Percentiles rank a stretch among this genome's conserved stretches.
Evolutionary conservation across 306 rosid genomes (phyloP).

Genomic region (Abrus pulchellus): DNA sequence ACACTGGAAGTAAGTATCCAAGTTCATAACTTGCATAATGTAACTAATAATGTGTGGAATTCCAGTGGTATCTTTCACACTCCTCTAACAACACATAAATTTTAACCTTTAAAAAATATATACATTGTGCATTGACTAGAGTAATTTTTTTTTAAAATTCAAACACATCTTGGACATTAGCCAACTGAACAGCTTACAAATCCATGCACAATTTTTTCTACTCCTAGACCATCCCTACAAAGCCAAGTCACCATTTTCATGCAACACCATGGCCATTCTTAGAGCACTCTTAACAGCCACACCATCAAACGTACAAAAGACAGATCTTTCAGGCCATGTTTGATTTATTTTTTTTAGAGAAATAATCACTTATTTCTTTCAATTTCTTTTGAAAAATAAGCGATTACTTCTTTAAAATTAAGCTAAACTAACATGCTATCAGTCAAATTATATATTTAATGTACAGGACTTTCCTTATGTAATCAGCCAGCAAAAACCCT

Average conservation of each 20-base stretch:
- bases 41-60: background rate
- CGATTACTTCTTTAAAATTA: no score
- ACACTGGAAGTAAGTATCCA: background rate
- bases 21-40: background rate
- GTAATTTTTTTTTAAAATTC: constrained; percentile 1
- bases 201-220: constrained; percentile 12
- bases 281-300: constrained; percentile 21
- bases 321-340: no score
- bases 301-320: background rate
- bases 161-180: background rate
- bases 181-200: background rate
- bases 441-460: no score
- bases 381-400: no score
- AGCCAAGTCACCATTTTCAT: no score
- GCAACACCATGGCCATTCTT: constrained; percentile 31
- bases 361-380: no score
- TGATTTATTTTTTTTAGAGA: no score
- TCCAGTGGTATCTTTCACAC: background rate
- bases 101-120: constrained; percentile 1
- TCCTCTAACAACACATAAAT: background rate
- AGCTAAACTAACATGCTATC: background rate
- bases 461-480: constrained; percentile 22
- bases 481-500: constrained; percentile 72
- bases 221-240: constrained; percentile 27
- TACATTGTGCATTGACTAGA: background rate